phyloP scores from a whole-genome alignment of 1,284 basidiomycete species.

The Afroboletus lepidellus region DNA sequence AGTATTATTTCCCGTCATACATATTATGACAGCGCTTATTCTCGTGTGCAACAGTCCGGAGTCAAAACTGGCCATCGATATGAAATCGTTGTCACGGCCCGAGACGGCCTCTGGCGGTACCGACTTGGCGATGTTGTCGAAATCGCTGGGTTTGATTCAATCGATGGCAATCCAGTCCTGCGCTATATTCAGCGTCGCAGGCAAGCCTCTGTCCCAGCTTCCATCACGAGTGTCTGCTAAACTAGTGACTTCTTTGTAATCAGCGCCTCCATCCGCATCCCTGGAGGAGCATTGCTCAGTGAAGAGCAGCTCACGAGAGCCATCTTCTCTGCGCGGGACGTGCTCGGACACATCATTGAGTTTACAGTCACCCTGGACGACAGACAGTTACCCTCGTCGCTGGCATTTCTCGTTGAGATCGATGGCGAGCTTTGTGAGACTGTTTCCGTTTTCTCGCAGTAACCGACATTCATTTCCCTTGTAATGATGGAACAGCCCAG shows the following conservation, averaged over 20 bases:
- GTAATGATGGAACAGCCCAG: neutral
- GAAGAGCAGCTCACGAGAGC: conserved; percentile 13
- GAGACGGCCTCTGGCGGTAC: conserved; percentile 15
- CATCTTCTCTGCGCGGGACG: conserved; percentile 14
- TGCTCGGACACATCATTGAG: conserved; percentile 13
- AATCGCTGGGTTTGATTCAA: conserved; percentile 19
- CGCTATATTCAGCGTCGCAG: conserved; percentile 19
- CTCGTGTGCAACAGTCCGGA: conserved; percentile 9
- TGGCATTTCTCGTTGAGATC: conserved; percentile 20
- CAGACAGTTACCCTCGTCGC: conserved; percentile 6
- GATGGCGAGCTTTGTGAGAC: conserved; percentile 11
- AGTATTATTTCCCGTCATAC: no score
- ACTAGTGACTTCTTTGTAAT: neutral
- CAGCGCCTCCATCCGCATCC: conserved; percentile 11
- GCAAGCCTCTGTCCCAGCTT: conserved; percentile 3
- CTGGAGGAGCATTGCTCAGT: neutral
- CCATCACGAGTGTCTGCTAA: neutral
- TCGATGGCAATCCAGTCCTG: conserved; percentile 18
- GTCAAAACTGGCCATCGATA: conserved; percentile 16
- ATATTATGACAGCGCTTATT: no score
- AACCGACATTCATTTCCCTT: neutral
- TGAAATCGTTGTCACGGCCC: conserved; percentile 22
- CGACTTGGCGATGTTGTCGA: conserved; percentile 18
- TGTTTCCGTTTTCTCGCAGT: neutral
- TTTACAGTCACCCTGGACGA: conserved; percentile 19